Conservation (phyloP, 129 eudicot species). For the Escallonia herrerae region DNA sequence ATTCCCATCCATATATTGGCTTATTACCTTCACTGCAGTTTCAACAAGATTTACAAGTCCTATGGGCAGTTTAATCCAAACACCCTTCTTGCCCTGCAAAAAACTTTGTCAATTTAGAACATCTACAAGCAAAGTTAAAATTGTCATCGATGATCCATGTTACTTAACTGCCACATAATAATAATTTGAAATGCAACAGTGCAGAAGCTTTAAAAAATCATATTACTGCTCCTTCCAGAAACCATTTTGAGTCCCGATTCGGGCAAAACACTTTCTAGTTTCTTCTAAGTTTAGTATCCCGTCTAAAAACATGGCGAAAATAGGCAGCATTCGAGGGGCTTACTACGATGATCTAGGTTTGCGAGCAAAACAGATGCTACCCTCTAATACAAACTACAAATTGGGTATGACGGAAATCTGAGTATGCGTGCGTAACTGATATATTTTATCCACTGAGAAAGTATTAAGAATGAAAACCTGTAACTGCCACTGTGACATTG, state of each 20-base stretch:
- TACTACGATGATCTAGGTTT: neutral
- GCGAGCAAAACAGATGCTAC: neutral
- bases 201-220: neutral
- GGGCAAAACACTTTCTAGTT: neutral
- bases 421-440: neutral
- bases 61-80: conserved; percentile 77
- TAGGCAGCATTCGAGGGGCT: too few species aligned
- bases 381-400: neutral
- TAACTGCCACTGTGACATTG: conserved; percentile 55
- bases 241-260: neutral
- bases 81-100: conserved; percentile 77
- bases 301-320: neutral
- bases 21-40: conserved; percentile 59
- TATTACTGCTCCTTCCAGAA: neutral
- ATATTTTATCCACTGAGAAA: neutral
- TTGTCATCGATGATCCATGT: neutral
- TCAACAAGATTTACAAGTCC: conserved; percentile 57
- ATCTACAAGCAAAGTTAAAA: neutral
- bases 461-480: conserved; percentile 30
- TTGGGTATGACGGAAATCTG: neutral
- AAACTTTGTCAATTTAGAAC: conserved; percentile 14
- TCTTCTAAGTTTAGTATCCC: neutral
- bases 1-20: neutral
- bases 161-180: neutral
- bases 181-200: neutral